Evolutionary conservation across 495 filamentous ascomycete species (phyloP), one percentile per base, ranked within the genome.

Genomic region (Thermothielavioides terrestris): DNA sequence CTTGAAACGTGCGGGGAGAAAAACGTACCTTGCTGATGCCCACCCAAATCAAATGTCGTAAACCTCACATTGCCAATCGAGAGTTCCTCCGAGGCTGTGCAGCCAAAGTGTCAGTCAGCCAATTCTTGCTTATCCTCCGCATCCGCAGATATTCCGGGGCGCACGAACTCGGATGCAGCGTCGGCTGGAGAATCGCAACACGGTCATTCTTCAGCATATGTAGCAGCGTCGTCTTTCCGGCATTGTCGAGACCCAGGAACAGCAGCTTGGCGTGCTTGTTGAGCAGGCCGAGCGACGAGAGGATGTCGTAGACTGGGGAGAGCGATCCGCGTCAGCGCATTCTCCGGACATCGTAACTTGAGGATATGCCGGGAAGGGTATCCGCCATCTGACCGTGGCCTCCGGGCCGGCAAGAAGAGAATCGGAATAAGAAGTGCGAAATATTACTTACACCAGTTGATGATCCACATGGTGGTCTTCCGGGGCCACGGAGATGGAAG

Each of bases 151-250:
- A n/a, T 44, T n/a, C 7, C 3, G 18, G 17, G 25, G n/a, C n/a
- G n/a, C n/a, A 79, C 84, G 68, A 70, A 90, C 86, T 92, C 1
- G 88, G 87, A 74, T 94, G 87, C 40, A 89, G 75, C 49, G 86
- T 95, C 40, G 91, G 92, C 68, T 87, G 85, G 42, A 96, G 76
- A 60, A 95, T 88, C 47, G 91, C 90, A 53, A 96, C 89, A 64
- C 89, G 84, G 73, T 96, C 89, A 68, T 95, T 96, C 85, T 96
- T 95, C 66, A 94, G 67, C 89, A 92, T 90, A 67, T 91, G 86
- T 56, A 92, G 70, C 46, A 91, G 71, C 27, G 92, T 97, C 17
- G 94, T 98, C 76, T 98, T 96, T 67, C 91, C 92, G 40, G 92
- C 92, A 77, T 96, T 95, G 69, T 98, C 92, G 51, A 96, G 83